Evolutionary conservation across 371 early-diverging fungal genomes (phyloP).

Genomic region (Entomophthora muscae): DNA sequence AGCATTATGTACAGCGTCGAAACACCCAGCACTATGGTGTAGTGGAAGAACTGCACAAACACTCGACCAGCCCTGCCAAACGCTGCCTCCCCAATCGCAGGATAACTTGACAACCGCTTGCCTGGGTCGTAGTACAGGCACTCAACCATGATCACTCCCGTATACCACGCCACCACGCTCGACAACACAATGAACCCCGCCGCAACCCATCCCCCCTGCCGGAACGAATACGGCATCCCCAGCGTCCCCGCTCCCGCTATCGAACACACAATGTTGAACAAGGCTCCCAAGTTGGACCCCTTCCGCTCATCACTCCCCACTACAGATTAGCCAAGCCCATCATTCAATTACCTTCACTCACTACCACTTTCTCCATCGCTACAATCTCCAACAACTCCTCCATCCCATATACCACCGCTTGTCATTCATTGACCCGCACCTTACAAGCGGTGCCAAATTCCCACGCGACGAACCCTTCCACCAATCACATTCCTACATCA

Average conservation of each 20-base stretch:
- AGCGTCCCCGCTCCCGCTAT: conserved; percentile 12
- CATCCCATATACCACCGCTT: no score
- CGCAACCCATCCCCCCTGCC: conserved; percentile 13
- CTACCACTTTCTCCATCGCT: no score
- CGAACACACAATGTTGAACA: conserved; percentile 6
- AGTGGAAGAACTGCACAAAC: conserved; percentile 27
- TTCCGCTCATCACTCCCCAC: no score
- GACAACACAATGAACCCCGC: conserved; percentile 6
- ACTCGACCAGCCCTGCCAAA: conserved; percentile 16
- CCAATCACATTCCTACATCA: no score
- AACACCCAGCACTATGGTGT: conserved; percentile 33
- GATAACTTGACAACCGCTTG: conserved; percentile 13
- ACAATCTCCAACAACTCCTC: no score
- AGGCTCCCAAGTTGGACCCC: conserved; percentile 1
- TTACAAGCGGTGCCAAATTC: no score
- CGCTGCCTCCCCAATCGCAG: conserved; percentile 19
- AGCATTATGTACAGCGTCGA: conserved; percentile 34
- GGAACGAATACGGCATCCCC: conserved; percentile 10
- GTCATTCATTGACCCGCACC: no score
- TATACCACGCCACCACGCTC: conserved; percentile 6
- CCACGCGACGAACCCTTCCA: no score
- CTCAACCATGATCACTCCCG: conserved; percentile 11
- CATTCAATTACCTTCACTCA: no score
- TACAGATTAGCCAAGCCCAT: no score
- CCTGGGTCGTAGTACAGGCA: conserved; percentile 20